Evolutionary conservation across 257 asterid species (phyloP).

Genomic region (Primulina tabacum): DNA sequence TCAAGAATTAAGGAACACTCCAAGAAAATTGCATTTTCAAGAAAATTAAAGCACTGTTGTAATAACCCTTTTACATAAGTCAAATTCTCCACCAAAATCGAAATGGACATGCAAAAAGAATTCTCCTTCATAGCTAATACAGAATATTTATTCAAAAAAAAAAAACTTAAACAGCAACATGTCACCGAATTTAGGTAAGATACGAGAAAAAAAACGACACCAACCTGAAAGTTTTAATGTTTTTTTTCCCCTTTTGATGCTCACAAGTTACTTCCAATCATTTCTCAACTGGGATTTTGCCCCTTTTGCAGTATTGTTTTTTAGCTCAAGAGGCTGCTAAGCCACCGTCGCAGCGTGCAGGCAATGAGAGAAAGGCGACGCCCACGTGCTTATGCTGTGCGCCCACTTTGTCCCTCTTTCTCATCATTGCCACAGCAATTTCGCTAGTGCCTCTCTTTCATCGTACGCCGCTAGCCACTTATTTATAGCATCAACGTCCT

Average conservation of each 20-base stretch:
- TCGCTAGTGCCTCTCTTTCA: background rate
- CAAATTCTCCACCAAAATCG: slow-evolving; percentile 32
- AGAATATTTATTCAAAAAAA: background rate
- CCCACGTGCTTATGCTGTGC: slow-evolving; percentile 66
- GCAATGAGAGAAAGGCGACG: slow-evolving; percentile 62
- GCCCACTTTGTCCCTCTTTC: background rate
- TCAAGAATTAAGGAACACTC: slow-evolving; percentile 8
- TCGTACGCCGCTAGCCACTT: background rate
- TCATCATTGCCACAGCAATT: background rate
- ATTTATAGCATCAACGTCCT: background rate
- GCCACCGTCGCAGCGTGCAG: slow-evolving; percentile 58
- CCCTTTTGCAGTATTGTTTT: slow-evolving; percentile 12
- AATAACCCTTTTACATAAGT: slow-evolving; percentile 33
- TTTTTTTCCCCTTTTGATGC: slow-evolving; percentile 28
- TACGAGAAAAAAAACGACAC: slow-evolving; percentile 27
- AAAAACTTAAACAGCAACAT: background rate
- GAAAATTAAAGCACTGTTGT: slow-evolving; percentile 22
- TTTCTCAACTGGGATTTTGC: slow-evolving; percentile 30
- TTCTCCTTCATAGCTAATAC: background rate
- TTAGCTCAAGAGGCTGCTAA: slow-evolving; percentile 9
- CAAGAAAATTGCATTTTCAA: slow-evolving; percentile 18
- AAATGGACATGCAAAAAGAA: slow-evolving; percentile 44
- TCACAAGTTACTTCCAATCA: slow-evolving; percentile 43
- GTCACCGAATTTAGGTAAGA: slow-evolving; percentile 20
- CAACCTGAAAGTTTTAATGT: slow-evolving; percentile 42